A percentile compares a stretch with the other conserved stretches of the same genome.
These are phyloP conservation scores for Vigna mungo DNA, from an alignment of 306 rosid genomes.

Conservation along the genomic window DNA sequence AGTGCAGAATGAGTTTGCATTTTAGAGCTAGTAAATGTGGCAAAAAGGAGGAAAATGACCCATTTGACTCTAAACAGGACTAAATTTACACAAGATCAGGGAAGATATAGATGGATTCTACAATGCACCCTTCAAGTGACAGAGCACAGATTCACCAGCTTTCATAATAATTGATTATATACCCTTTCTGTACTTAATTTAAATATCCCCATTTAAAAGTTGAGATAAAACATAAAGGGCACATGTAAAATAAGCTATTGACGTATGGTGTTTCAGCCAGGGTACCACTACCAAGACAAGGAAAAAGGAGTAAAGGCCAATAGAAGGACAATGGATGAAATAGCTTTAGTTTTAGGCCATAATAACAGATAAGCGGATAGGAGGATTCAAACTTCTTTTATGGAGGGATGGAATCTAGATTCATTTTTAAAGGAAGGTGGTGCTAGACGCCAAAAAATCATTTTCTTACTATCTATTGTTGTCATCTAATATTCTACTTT, in stretches of 20 bases:
- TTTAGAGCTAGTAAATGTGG: not conserved
- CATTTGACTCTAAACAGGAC: not conserved
- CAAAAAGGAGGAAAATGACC: not conserved
- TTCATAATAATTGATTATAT: not conserved
- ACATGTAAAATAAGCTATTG: not conserved
- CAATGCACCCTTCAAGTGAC: not conserved
- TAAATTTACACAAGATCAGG: not conserved
- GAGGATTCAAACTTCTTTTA: not conserved
- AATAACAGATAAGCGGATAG: not conserved
- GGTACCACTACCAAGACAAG: not conserved
- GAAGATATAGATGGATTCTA: not conserved
- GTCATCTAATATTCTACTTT: slow-evolving; percentile 14
- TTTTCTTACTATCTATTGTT: not conserved
- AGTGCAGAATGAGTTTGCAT: not conserved
- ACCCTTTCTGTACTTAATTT: not conserved
- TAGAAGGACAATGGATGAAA: not conserved
- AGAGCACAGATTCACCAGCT: not conserved
- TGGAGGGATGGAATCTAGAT: not conserved
- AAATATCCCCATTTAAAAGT: not conserved
- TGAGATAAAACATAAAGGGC: not conserved
- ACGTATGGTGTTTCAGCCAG: not conserved
- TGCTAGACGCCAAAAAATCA: not conserved
- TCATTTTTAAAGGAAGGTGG: not conserved
- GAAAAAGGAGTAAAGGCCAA: not conserved
- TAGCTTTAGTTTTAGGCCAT: not conserved